Evolutionary conservation across 2,329 filamentous ascomycete species (phyloP).

Genomic region (Fusarium siculi): DNA sequence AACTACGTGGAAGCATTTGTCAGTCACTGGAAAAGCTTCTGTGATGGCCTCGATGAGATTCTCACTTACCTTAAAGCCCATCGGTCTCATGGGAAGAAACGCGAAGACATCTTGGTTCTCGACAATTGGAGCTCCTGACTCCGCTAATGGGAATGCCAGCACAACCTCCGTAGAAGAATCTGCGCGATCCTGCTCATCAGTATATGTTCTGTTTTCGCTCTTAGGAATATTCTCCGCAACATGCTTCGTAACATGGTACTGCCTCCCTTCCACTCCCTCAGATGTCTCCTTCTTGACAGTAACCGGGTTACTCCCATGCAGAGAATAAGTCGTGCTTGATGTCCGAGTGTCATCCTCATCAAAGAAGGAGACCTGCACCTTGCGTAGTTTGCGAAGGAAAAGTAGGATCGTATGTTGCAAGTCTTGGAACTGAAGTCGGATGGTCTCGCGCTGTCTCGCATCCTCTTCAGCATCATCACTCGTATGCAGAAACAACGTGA

Average conservation of each 20-base stretch:
- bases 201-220: constrained; percentile 51
- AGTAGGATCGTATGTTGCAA: constrained; percentile 54
- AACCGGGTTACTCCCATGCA: constrained; percentile 8
- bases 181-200: constrained; percentile 38
- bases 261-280: constrained; percentile 5
- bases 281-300: constrained; percentile 10
- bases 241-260: constrained; percentile 46
- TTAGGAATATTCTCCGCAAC: constrained; percentile 43
- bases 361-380: constrained; percentile 48
- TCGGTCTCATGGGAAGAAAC: constrained; percentile 56
- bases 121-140: constrained; percentile 47
- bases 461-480: constrained; percentile 32
- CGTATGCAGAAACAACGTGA: constrained; percentile 52
- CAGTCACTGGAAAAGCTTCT: no score
- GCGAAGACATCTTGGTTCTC: constrained; percentile 56
- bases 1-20: constrained; percentile 44
- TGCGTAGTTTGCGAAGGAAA: constrained; percentile 54
- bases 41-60: no score
- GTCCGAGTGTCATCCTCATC: constrained; percentile 24
- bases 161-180: constrained; percentile 51
- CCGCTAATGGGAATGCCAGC: constrained; percentile 58
- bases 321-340: constrained; percentile 16
- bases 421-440: constrained; percentile 50
- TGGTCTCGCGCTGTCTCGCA: constrained; percentile 34
- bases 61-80: constrained; percentile 51